Conservation (phyloP, 2,329 filamentous ascomycete genomes). For the Diplodia corticola region DNA sequence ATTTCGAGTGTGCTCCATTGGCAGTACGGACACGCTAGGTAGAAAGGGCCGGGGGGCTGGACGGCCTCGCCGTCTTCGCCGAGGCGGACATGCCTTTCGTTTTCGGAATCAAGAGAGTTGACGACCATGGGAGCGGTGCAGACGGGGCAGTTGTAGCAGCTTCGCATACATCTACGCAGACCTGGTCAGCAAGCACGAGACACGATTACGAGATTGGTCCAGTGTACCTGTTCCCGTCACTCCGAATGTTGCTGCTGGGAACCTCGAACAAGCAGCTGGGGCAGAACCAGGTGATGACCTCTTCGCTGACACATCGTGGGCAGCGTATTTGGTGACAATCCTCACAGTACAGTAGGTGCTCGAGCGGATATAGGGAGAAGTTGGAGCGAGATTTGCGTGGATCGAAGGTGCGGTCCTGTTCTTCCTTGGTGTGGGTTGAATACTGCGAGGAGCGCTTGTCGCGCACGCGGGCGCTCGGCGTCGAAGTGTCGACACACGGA, state of each 20-base stretch:
- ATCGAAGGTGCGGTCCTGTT: constrained; percentile 81
- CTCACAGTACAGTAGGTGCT: constrained; percentile 93
- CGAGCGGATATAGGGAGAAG: constrained; percentile 89
- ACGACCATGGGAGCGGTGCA: constrained; percentile 80
- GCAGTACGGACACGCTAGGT: constrained; percentile 86
- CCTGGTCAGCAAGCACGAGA: not conserved
- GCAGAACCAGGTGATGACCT: constrained; percentile 94
- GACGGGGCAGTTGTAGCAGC: constrained; percentile 92
- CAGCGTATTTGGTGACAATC: constrained; percentile 97
- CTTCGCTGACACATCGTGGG: constrained; percentile 85
- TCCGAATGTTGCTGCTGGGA: constrained; percentile 86
- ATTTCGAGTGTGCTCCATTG: constrained; percentile 90
- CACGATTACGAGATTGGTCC: not conserved
- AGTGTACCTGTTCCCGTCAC: constrained; percentile 83
- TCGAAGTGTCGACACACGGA: constrained; percentile 54
- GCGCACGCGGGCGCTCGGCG: constrained; percentile 34
- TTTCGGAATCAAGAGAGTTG: constrained; percentile 55
- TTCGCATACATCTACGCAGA: constrained; percentile 73
- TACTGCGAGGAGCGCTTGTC: constrained; percentile 37
- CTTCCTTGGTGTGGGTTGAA: constrained; percentile 46
- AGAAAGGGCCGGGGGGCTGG: constrained; percentile 60
- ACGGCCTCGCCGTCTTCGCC: constrained; percentile 13
- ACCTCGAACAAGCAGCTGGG: constrained; percentile 96
- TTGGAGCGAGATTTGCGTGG: constrained; percentile 81
- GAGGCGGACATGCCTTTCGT: constrained; percentile 12